These are phyloP conservation scores for Iberis amara DNA, from an alignment of 441 rosid species.

Conservation along the genomic window DNA sequence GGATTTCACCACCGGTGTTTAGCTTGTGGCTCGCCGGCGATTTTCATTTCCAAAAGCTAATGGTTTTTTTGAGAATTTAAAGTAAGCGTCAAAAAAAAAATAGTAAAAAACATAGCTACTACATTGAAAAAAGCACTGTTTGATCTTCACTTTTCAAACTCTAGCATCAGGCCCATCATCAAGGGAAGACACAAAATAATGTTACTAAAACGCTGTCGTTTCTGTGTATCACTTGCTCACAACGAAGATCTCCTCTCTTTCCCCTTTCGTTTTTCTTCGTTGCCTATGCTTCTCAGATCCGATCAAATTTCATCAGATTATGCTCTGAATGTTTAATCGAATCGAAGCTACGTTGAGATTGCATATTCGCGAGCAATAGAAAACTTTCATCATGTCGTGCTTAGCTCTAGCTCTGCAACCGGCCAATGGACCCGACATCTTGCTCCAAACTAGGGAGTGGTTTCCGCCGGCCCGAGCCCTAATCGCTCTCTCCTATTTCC, in stretches of 20 bases:
- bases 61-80: neutral
- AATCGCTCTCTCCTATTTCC: conserved; percentile 82
- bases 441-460: conserved; percentile 89
- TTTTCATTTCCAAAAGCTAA: conserved; percentile 20
- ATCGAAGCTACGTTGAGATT: neutral
- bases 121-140: no score
- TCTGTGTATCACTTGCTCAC: neutral
- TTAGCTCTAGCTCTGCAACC: conserved; percentile 85
- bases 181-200: no score
- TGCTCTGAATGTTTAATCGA: conserved; percentile 13
- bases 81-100: conserved; percentile 16
- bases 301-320: conserved; percentile 21
- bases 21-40: conserved; percentile 40
- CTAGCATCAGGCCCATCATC: no score
- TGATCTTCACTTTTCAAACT: no score
- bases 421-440: conserved; percentile 71
- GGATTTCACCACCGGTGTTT: conserved; percentile 54
- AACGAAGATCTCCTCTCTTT: conserved; percentile 2
- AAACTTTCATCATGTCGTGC: no score
- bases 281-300: conserved; percentile 27
- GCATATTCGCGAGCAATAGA: no score
- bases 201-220: conserved; percentile 21
- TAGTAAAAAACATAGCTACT: no score
- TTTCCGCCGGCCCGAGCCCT: conserved; percentile 89
- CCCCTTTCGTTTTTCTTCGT: neutral